Conservation (phyloP, 306 rosid species). For the Rosa chinensis region DNA sequence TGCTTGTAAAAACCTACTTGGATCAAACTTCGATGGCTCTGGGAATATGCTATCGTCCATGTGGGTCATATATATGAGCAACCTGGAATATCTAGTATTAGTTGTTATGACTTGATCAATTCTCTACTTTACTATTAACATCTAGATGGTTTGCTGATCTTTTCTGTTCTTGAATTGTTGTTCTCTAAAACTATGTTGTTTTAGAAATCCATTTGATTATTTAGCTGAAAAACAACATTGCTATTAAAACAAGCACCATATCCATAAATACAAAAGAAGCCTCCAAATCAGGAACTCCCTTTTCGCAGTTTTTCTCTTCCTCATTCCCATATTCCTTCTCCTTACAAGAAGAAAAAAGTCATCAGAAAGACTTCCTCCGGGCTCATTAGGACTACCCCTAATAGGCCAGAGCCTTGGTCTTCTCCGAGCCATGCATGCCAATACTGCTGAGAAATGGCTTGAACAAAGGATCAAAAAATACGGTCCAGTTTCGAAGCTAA, state of each 20-base stretch:
- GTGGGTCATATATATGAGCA: slow-evolving; percentile 50
- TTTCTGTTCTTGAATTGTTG: background rate
- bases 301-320: slow-evolving; percentile 31
- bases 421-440: slow-evolving; percentile 56
- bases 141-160: background rate
- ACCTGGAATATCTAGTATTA: slow-evolving; percentile 62
- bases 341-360: slow-evolving; percentile 38
- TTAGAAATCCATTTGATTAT: background rate
- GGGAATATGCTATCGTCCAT: slow-evolving; percentile 54
- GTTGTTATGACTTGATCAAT: background rate
- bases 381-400: slow-evolving; percentile 67
- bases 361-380: slow-evolving; percentile 62
- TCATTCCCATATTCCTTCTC: slow-evolving; percentile 46
- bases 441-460: slow-evolving; percentile 67
- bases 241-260: background rate
- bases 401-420: slow-evolving; percentile 65
- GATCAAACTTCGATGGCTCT: slow-evolving; percentile 66
- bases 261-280: background rate
- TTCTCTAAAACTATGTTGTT: background rate
- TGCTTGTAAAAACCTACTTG: slow-evolving; percentile 60
- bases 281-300: slow-evolving; percentile 35
- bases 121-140: no score
- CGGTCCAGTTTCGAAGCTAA: slow-evolving; percentile 71
- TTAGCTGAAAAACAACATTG: background rate
- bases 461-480: slow-evolving; percentile 49